Percentiles rank a stretch among this genome's conserved stretches.
phyloP scores from a whole-genome alignment of 2,329 filamentous ascomycete species.

The Colletotrichum viniferum region DNA sequence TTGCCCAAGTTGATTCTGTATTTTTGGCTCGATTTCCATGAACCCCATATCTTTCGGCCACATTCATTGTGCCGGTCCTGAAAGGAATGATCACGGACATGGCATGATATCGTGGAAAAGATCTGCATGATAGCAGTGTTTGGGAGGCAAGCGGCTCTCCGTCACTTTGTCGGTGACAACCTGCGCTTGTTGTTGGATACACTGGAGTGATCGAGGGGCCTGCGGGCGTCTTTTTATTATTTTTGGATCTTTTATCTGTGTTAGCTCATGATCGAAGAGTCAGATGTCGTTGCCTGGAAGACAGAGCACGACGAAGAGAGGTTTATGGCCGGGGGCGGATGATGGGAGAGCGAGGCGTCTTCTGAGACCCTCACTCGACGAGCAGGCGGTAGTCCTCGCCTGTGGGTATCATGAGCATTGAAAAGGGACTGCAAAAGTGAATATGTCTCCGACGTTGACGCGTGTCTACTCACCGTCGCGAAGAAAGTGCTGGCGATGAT shows the following conservation, averaged over 20 bases:
- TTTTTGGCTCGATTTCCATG: neutral
- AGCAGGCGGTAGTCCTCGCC: neutral
- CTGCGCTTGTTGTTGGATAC: neutral
- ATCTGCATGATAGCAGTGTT: neutral
- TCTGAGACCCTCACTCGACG: neutral
- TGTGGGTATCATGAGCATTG: neutral
- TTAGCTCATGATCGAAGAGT: neutral
- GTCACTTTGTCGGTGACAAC: neutral
- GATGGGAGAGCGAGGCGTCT: neutral
- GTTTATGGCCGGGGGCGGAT: neutral
- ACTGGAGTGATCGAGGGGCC: neutral
- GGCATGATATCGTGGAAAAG: neutral
- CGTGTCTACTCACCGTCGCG: neutral
- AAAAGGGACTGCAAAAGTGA: neutral
- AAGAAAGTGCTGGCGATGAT: neutral
- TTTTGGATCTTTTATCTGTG: neutral
- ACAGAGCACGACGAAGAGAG: neutral
- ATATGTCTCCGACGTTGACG: neutral
- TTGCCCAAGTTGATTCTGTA: neutral
- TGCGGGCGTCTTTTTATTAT: neutral
- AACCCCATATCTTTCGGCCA: neutral
- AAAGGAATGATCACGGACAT: neutral
- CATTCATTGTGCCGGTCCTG: neutral
- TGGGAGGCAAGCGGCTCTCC: neutral
- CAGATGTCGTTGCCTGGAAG: neutral